phyloP scores from a whole-genome alignment of 768 basidiomycete genomes.

The Termitomyces sp. region DNA sequence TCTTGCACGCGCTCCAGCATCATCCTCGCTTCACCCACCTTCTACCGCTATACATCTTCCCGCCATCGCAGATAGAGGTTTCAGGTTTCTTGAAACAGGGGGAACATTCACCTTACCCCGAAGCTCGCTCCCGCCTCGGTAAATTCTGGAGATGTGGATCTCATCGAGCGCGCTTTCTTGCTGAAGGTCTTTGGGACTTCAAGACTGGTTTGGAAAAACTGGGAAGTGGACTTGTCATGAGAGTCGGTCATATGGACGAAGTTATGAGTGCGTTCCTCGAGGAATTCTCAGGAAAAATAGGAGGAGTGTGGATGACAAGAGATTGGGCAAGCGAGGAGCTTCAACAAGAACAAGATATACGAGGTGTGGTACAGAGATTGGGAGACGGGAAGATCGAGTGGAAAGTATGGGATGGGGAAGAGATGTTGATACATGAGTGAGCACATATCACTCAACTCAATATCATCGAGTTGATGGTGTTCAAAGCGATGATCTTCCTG shows the following conservation, averaged over 20 bases:
- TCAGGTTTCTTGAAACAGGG: neutral
- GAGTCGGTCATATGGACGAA: neutral
- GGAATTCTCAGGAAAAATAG: neutral
- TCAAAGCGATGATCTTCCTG: neutral
- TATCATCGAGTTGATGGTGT: neutral
- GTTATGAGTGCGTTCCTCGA: neutral
- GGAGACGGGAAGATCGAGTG: neutral
- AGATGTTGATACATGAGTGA: neutral
- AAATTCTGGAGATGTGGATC: neutral
- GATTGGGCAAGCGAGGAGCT: neutral
- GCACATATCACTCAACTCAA: neutral
- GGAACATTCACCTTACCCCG: neutral
- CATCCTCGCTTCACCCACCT: neutral
- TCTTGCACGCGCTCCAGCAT: neutral
- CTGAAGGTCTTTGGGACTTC: neutral
- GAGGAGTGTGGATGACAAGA: neutral
- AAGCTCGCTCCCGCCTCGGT: neutral
- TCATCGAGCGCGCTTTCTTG: neutral
- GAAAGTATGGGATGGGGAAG: neutral
- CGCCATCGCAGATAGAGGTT: conserved; percentile 1
- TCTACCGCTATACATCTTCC: conserved; percentile 1
- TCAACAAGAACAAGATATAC: neutral
- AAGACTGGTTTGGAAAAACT: neutral
- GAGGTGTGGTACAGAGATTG: neutral
- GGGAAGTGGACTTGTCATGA: neutral